Evolutionary conservation across 1,284 basidiomycete species (phyloP), one percentile per base, ranked within the genome.

Genomic region (Exsudoporus floridanus): DNA sequence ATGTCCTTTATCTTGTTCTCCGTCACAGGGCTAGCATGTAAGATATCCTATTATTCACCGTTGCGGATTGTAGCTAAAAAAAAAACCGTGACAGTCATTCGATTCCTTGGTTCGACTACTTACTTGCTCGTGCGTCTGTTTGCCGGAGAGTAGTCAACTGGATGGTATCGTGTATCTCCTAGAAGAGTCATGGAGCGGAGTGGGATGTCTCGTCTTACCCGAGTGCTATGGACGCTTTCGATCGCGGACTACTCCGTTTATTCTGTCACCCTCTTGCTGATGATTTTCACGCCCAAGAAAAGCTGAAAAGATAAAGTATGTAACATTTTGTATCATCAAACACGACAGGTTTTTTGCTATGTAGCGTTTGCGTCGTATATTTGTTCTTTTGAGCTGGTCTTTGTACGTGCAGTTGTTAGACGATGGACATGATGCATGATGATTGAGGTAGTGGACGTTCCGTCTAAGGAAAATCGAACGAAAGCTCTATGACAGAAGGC

Each of bases 71-170:
- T n/a, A 16, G n/a, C 55, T 3, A 51, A 16, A 12, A 5, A n/a
- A n/a, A n/a, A n/a, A n/a, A n/a, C 23, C 37, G 45, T 8, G 44
- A 10, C 58, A 92, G 90, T 91, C 50, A 76, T 94, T 57, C 83
- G 92, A 7, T 94, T 94, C 70, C 60, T 91, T 6, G 92, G 92
- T 0, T 87, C 86, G 12, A 82, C 88, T 36, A 70, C 77, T 43
- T 94, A 94, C 65, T 82, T 93, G 77, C 65, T 93, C 44, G 77
- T 94, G 23, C 83, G 92, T 14, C 64, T 93, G 55, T 94, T 94
- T 67, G 86, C 88, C 30, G 89, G 92, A 57, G 91, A 94, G 74
- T 94, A 83, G 37, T 18, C 25, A 3, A 12, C 21, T 28, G 21
- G 18, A 21, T 45, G 21, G 28, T 7, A 10, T 33, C 7, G 21